Percentiles rank a stretch among this genome's conserved stretches.
phyloP scores from a whole-genome alignment of 495 filamentous ascomycete species.

The Sporormia fimetaria region DNA sequence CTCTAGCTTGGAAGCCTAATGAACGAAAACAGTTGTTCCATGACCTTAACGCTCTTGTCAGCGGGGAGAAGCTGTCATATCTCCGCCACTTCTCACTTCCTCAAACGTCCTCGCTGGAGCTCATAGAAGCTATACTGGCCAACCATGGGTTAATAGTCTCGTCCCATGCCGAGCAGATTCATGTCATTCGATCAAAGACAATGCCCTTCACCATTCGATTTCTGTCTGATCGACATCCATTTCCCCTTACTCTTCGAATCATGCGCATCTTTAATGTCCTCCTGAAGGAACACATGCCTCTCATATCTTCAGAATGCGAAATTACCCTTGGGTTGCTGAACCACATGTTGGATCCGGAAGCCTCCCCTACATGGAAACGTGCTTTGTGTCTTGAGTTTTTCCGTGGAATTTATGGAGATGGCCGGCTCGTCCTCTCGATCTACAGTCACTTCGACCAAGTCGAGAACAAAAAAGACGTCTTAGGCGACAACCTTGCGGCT shows the following conservation, averaged over 20 bases:
- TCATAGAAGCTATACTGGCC: slow-evolving; percentile 78
- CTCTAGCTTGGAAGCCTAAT: neutral
- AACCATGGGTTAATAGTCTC: slow-evolving; percentile 75
- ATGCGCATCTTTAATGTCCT: slow-evolving; percentile 71
- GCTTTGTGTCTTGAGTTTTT: slow-evolving; percentile 86
- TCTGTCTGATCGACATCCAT: slow-evolving; percentile 65
- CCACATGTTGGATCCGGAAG: slow-evolving; percentile 78
- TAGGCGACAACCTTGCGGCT: slow-evolving; percentile 68
- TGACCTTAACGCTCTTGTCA: slow-evolving; percentile 79
- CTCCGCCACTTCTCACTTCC: slow-evolving; percentile 63
- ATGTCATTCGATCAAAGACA: slow-evolving; percentile 65
- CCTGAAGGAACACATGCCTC: slow-evolving; percentile 60
- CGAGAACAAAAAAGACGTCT: slow-evolving; percentile 60
- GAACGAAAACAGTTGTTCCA: slow-evolving; percentile 52
- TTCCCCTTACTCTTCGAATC: slow-evolving; percentile 72
- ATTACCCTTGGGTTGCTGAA: slow-evolving; percentile 75
- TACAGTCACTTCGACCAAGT: slow-evolving; percentile 67
- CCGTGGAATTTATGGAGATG: slow-evolving; percentile 69
- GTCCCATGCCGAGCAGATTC: slow-evolving; percentile 65
- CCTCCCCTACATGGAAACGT: slow-evolving; percentile 66
- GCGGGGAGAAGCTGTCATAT: slow-evolving; percentile 70
- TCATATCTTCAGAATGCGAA: slow-evolving; percentile 69
- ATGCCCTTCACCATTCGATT: slow-evolving; percentile 73
- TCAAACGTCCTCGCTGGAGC: slow-evolving; percentile 72
- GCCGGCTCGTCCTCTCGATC: slow-evolving; percentile 63